Evolutionary conservation across 176 grass and related monocot genomes (phyloP), one percentile per base, ranked within the genome.

Genomic region (Bothriochloa decipiens): DNA sequence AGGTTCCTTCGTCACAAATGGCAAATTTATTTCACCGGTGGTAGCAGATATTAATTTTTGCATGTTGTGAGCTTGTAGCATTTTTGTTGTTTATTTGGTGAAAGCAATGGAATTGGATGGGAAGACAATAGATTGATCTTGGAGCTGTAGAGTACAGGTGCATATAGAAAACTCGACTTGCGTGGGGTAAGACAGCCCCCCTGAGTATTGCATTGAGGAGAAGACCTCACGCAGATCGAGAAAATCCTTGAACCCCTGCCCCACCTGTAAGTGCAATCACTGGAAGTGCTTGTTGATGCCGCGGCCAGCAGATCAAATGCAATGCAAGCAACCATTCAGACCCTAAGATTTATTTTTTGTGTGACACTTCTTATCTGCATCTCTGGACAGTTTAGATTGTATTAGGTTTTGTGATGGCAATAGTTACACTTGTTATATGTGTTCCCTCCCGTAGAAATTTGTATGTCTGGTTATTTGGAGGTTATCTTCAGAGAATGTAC

Each of bases 71-170:
- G 12, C 32, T 71, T 14, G 17, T 14, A 25, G 43, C 14, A 7
- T 65, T 52, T 64, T 87, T 70, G 8, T 86, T 71, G n/a, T 78
- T 73, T 66, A 33, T 74, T 53, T 75, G 58, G 27, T 82, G 27
- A 14, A 11, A 84, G n/a, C 57, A 60, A 60, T 60, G 22, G 57
- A 60, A 60, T 60, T 60, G 57, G 2, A 25, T 3, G 22, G 57
- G 57, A 25, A 60, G 4, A 25, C 22, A 23, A 23, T 60, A 60
- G 22, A 25, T 60, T 60, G 57, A 25, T 25, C 57, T 60, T 25
- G 22, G 22, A 3, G 8, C 22, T 58, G 55, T n/a, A 58, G 53
- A 22, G 53, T 22, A n/a, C 8, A n/a, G 53, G 7, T 57, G 53
- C 7, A 57, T 57, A 57, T 55, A 55, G 7, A 57, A 55, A 9